phyloP scores from a whole-genome alignment of 2,329 filamentous ascomycete genomes.

The Phyllachora maydis region DNA sequence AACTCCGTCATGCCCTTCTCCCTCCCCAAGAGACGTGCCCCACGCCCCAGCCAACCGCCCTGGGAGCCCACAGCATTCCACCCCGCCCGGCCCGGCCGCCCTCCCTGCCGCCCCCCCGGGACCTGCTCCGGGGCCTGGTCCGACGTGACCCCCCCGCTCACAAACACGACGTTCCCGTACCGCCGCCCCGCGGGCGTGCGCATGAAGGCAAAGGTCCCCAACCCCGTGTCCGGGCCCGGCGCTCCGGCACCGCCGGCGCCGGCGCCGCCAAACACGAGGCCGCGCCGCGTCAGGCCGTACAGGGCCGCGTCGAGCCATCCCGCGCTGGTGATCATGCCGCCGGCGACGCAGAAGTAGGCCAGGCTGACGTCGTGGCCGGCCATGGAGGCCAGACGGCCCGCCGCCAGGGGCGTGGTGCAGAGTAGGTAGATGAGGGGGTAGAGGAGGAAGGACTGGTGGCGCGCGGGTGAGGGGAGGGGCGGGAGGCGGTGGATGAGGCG shows the following conservation, averaged over 20 bases:
- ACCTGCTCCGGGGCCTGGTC: no score
- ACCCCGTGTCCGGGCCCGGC: conserved; percentile 21
- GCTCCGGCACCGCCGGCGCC: no score
- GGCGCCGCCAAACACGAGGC: conserved; percentile 26
- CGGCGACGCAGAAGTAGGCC: conserved; percentile 35
- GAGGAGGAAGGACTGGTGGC: conserved; percentile 35
- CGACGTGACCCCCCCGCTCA: no score
- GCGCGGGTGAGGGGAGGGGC: conserved; percentile 9
- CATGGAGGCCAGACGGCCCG: conserved; percentile 43
- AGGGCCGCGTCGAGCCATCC: conserved; percentile 32
- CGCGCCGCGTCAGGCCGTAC: conserved; percentile 27
- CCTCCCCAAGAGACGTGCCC: conserved; percentile 3
- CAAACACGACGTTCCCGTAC: conserved; percentile 19
- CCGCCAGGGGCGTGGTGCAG: conserved; percentile 46
- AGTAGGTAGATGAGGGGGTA: conserved; percentile 50
- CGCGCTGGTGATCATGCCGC: conserved; percentile 34
- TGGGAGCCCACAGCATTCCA: no score
- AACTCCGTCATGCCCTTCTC: conserved; percentile 2
- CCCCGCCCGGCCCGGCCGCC: conserved; percentile 1
- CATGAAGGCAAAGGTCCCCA: conserved; percentile 30
- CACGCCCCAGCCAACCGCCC: conserved; percentile 1
- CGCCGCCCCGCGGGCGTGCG: conserved; percentile 14
- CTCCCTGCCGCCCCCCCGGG: conserved; percentile 5
- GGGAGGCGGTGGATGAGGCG: conserved; percentile 9
- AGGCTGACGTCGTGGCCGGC: conserved; percentile 26